phyloP scores from a whole-genome alignment of 345 rosid species.

The Linum lewisii region DNA sequence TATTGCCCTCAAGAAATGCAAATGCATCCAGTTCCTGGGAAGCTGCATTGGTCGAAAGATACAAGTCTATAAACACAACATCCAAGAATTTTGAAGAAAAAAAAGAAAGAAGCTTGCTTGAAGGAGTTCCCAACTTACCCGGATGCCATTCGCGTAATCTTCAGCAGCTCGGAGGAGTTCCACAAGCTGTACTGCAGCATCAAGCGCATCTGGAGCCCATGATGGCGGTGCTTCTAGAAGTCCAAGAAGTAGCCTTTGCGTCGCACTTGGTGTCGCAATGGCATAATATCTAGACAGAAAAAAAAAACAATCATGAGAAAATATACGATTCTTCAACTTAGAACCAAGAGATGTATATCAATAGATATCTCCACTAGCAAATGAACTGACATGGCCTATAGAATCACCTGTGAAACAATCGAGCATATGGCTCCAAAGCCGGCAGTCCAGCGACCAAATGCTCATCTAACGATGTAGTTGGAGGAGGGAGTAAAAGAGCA shows the following conservation, averaged over 20 bases:
- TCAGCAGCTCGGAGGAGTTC: conserved; percentile 98
- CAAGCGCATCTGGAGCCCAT: conserved; percentile 99
- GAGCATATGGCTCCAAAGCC: conserved; percentile 95
- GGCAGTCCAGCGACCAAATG: conserved; percentile 98
- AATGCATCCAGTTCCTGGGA: conserved; percentile 98
- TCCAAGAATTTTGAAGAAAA: too few species aligned
- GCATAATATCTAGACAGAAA: conserved; percentile 66
- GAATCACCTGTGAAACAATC: conserved; percentile 78
- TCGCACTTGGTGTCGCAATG: conserved; percentile 97
- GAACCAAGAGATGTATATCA: not conserved
- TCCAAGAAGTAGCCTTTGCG: conserved; percentile 94
- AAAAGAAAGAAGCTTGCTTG: not conserved
- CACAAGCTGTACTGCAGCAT: conserved; percentile 99
- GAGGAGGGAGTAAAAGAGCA: conserved; percentile 96
- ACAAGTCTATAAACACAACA: too few species aligned
- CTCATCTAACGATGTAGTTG: conserved; percentile 89
- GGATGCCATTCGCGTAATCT: conserved; percentile 88
- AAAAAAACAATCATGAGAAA: conserved; percentile 11
- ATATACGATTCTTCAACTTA: conserved; percentile 1
- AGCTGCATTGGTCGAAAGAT: conserved; percentile 49
- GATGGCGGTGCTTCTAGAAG: conserved; percentile 98
- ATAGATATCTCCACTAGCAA: not conserved
- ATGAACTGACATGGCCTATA: conserved; percentile 2
- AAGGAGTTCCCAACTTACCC: conserved; percentile 40
- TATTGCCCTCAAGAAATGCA: conserved; percentile 96